phyloP scores from a whole-genome alignment of 306 rosid genomes.

The Cotoneaster glaucophyllus region DNA sequence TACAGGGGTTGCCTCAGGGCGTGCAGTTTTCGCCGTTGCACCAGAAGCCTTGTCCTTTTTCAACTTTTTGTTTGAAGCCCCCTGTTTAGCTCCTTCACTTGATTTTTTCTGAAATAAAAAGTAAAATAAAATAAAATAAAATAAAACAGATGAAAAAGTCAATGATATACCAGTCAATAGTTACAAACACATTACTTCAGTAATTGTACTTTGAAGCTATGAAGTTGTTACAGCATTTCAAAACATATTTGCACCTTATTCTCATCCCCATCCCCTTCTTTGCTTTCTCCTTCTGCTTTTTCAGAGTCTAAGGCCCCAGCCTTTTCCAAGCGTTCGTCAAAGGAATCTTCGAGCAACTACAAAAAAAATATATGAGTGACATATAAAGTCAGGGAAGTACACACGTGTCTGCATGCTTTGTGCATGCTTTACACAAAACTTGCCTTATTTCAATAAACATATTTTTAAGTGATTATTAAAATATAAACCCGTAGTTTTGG shows the following conservation, averaged over 20 bases:
- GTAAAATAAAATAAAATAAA: too few relatives aligned
- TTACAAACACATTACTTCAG: not conserved
- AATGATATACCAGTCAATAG: not conserved
- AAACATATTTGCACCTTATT: conserved; percentile 51
- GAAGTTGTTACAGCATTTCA: not conserved
- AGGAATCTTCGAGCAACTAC: conserved; percentile 87
- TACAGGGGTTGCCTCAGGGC: conserved; percentile 53
- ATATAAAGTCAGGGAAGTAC: conserved; percentile 8
- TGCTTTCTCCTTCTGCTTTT: conserved; percentile 76
- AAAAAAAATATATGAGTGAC: conserved; percentile 7
- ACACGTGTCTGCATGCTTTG: not conserved
- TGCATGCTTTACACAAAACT: not conserved
- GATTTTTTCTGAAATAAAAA: conserved; percentile 65
- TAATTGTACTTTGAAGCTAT: not conserved
- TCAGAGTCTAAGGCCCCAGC: conserved; percentile 75
- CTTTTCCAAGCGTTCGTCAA: conserved; percentile 86
- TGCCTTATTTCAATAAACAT: not conserved
- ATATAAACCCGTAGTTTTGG: not conserved
- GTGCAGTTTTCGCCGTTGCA: conserved; percentile 61
- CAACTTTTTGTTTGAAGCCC: conserved; percentile 69
- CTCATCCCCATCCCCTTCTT: conserved; percentile 80
- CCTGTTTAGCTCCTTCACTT: conserved; percentile 82
- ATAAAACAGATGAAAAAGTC: conserved; percentile 15
- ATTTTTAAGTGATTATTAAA: not conserved
- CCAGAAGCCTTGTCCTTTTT: conserved; percentile 81